Base-by-base conservation (phyloP, 2,329 filamentous ascomycete genomes). In the Curvularia lunata region DNA sequence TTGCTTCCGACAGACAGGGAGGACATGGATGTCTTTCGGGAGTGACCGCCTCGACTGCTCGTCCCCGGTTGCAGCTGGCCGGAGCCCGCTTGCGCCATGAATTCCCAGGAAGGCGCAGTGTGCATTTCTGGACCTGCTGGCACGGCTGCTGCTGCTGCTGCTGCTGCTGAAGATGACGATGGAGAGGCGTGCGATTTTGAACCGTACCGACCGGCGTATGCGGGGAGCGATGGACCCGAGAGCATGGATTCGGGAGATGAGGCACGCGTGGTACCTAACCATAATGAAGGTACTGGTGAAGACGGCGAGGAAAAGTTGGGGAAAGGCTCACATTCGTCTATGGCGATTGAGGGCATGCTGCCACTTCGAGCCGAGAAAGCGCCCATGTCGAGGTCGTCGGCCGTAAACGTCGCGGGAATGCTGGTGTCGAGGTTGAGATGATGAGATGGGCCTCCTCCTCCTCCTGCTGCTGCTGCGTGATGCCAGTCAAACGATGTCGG, bases 271-370 rank as follows among this genome's bases (percentile, higher is more conserved):
- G 73, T 75, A 59, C 69, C 72, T 69, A 73, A 74, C 65, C 69
- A 75, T 54, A 72, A 70, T 62, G 73, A 75, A 69, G 73, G 71
- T 65, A 73, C 73, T 63, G 73, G 71, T 64, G 73, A 75, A 67
- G 62, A 66, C 45, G 71, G 67, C 42, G 69, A 67, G 53, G 68
- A 62, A 47, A 66, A 59, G 41, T 61, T 69, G 59, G 69, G 70
- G 59, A 64, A 62, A 62, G 65, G 70, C 69, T 75, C 71, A 70
- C 72, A 74, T 72, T 76, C 63, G 52, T 74, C 70, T 58, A 76
- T 75, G 46, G 71, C 72, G 49, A 76, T 76, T 13, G 72, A 70
- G 18, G 74, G 74, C 49, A 76, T 63, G 52, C 65, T 71, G 25
- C 65, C 60, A 28, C 66, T 62, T 27, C 64, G 60, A 43, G 67